Conservation (phyloP, 768 basidiomycete genomes). For the Terana coerulea region DNA sequence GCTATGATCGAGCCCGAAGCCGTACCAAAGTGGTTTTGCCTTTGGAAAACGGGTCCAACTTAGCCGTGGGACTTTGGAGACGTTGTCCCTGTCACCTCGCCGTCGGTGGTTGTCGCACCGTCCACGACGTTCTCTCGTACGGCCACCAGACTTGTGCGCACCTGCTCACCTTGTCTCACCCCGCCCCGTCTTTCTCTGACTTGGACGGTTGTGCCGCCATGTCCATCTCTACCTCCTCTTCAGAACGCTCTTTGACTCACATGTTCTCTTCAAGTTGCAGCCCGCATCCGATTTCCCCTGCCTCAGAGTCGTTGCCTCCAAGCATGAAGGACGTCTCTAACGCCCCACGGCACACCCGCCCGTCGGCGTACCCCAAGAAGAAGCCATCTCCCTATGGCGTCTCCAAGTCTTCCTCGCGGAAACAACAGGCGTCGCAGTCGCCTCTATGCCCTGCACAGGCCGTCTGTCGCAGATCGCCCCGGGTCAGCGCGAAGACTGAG, state of each 20-base stretch:
- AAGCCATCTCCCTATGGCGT: conserved; percentile 81
- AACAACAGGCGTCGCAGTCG: conserved; percentile 27
- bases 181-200: background rate
- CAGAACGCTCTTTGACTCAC: conserved; percentile 19
- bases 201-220: conserved; percentile 2
- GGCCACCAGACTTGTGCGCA: background rate
- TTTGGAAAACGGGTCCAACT: background rate
- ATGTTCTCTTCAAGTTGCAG: conserved; percentile 27
- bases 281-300: conserved; percentile 40
- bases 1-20: conserved; percentile 5
- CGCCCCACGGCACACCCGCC: conserved; percentile 58
- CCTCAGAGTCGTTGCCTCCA: conserved; percentile 39
- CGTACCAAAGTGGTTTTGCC: too few relatives aligned
- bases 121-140: conserved; percentile 3
- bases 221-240: background rate
- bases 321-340: conserved; percentile 80
- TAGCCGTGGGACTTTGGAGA: background rate
- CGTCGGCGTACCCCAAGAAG: conserved; percentile 76
- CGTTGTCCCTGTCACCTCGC: background rate
- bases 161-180: background rate
- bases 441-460: conserved; percentile 44
- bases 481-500: conserved; percentile 58
- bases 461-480: conserved; percentile 60
- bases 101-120: background rate
- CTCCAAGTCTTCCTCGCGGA: conserved; percentile 63